Base-by-base conservation (phyloP, 441 rosid genomes). In the Pelargonium australe region DNA sequence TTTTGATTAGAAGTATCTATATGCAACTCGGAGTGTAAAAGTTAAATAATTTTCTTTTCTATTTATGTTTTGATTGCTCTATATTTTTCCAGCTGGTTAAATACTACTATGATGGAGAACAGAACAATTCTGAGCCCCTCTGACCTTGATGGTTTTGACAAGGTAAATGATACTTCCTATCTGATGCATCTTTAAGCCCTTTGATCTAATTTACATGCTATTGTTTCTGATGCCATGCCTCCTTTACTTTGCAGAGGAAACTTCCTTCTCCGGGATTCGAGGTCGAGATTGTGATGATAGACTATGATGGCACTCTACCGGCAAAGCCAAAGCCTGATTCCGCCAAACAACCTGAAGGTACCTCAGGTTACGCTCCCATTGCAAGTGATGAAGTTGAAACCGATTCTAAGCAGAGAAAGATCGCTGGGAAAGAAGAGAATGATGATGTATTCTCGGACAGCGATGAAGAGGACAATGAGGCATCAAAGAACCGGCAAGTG, bases 111-210 rank as follows among this genome's bases (percentile, higher is more conserved):
- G 92, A 84, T 85, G 31, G 95, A 86, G 75, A 89, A 87, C 74
- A 80, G 95, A 77, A 88, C 77, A 70, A 83, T 78, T 63, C 72
- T 92, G 53, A 76, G 70, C 58, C 76, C 81, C 31, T 75, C 81
- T 12, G 96, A 92, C 71, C 78, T 89, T 37, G 98, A 92, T 82
- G 92, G 91, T 74, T 92, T 89, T 74, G 91, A 87, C 67, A 88
- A 89, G 95, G 97, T 88, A 80, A 81, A 72, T 58, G 68, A 19
- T 55, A 43, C n/a, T 62, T 23, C 51, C 60, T 53, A 13, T 20
- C 43, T 19, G 2, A 34, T 19, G 5, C 31, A 17, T 68, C 25
- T 55, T 68, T 14, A 13, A 31, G 68, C 17, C 25, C 41, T 66
- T 3, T 37, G 13, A 19, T 40, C 19, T 31, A 31, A 31, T 10